Evolutionary conservation across 306 rosid genomes (phyloP).

Genomic region (Prunus persica): Prunus_persica_NCBIv2 NC_034016.1:19127001-19127500

Average conservation of each 20-base stretch:
- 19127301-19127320: slow-evolving; percentile 45
- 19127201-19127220: slow-evolving; percentile 20
- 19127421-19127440: background rate
- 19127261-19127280: background rate
- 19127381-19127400: background rate
- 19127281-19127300: slow-evolving; percentile 37
- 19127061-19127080: slow-evolving; percentile 58
- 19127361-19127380: slow-evolving; percentile 8
- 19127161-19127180: slow-evolving; percentile 25
- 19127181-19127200: slow-evolving; percentile 24
- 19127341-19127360: slow-evolving; percentile 62
- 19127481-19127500: background rate
- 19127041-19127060: slow-evolving; percentile 11
- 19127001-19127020: slow-evolving; percentile 14
- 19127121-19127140: slow-evolving; percentile 56
- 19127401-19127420: background rate
- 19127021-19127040: slow-evolving; percentile 3
- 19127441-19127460: too few relatives aligned
- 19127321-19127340: slow-evolving; percentile 53
- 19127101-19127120: slow-evolving; percentile 69
- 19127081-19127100: slow-evolving; percentile 85
- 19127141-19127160: slow-evolving; percentile 39
- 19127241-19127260: background rate
- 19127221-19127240: slow-evolving; percentile 25
- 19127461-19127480: background rate